Evolutionary conservation across 1,284 basidiomycete species (phyloP).

Genomic region (Rhodofomes roseus): DNA sequence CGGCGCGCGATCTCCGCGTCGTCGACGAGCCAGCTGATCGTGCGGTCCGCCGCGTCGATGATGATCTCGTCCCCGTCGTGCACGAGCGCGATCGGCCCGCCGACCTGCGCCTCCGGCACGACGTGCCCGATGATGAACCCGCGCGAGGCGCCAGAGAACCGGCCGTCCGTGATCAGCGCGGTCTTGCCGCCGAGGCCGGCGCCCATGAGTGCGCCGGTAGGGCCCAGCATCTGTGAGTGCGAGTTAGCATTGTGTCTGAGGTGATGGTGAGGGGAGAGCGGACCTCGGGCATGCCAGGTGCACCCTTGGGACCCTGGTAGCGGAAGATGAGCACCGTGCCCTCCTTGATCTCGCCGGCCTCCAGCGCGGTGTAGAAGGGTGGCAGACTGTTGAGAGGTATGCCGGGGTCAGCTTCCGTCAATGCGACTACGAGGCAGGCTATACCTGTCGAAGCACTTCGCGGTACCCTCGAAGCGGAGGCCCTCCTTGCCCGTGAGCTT

Average conservation of each 20-base stretch:
- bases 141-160: slow-evolving; percentile 83
- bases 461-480: slow-evolving; percentile 75
- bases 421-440: background rate
- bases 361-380: slow-evolving; percentile 82
- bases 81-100: slow-evolving; percentile 94
- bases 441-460: slow-evolving; percentile 75
- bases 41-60: slow-evolving; percentile 78
- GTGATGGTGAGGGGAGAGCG: slow-evolving; percentile 3
- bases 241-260: background rate
- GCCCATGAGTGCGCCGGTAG: slow-evolving; percentile 89
- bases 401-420: background rate
- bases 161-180: slow-evolving; percentile 93
- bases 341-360: slow-evolving; percentile 78
- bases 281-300: slow-evolving; percentile 95
- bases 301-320: slow-evolving; percentile 95
- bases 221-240: slow-evolving; percentile 38
- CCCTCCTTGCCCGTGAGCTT: slow-evolving; percentile 98
- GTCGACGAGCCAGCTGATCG: slow-evolving; percentile 79
- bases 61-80: slow-evolving; percentile 87
- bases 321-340: slow-evolving; percentile 89
- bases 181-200: slow-evolving; percentile 90
- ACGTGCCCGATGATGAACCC: slow-evolving; percentile 78
- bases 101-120: slow-evolving; percentile 88
- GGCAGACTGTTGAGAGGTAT: slow-evolving; percentile 51
- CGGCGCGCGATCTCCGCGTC: slow-evolving; percentile 77